These are phyloP conservation scores for Boletus pseudo-olivaceus DNA, from an alignment of 768 basidiomycete species.

Conservation along the genomic window DNA sequence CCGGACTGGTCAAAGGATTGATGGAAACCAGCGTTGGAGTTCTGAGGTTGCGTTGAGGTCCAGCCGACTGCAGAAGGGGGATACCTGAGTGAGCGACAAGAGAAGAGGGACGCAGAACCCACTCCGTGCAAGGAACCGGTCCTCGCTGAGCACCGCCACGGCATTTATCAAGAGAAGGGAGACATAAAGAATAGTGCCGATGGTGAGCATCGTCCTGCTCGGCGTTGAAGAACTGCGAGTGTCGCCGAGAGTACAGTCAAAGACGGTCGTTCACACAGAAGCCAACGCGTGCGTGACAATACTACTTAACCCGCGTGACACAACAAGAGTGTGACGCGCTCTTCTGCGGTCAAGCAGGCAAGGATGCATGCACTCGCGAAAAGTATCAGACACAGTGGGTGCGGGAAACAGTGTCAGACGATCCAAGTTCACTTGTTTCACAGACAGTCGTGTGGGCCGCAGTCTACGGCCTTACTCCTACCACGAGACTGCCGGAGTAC, in stretches of 20 bases:
- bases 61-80: slow-evolving; percentile 68
- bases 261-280: background rate
- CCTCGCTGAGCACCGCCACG: slow-evolving; percentile 92
- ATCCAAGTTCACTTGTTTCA: background rate
- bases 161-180: slow-evolving; percentile 88
- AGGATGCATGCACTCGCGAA: slow-evolving; percentile 29
- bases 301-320: slow-evolving; percentile 13
- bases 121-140: slow-evolving; percentile 93
- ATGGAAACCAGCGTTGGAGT: slow-evolving; percentile 53
- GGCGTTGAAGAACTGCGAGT: slow-evolving; percentile 4
- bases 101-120: slow-evolving; percentile 31
- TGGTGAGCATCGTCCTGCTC: slow-evolving; percentile 44
- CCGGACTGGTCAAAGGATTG: slow-evolving; percentile 67
- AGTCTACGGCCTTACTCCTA: slow-evolving; percentile 8
- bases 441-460: slow-evolving; percentile 13
- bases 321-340: slow-evolving; percentile 12
- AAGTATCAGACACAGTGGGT: slow-evolving; percentile 26
- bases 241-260: background rate
- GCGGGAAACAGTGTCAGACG: background rate
- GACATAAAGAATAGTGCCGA: slow-evolving; percentile 82
- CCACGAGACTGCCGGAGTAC: slow-evolving; percentile 21
- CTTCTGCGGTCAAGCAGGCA: background rate
- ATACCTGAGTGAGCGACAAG: slow-evolving; percentile 14
- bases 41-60: slow-evolving; percentile 66
- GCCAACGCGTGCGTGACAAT: slow-evolving; percentile 14